Base-by-base conservation (phyloP, 345 rosid species). In the Populus euphratica region DNA sequence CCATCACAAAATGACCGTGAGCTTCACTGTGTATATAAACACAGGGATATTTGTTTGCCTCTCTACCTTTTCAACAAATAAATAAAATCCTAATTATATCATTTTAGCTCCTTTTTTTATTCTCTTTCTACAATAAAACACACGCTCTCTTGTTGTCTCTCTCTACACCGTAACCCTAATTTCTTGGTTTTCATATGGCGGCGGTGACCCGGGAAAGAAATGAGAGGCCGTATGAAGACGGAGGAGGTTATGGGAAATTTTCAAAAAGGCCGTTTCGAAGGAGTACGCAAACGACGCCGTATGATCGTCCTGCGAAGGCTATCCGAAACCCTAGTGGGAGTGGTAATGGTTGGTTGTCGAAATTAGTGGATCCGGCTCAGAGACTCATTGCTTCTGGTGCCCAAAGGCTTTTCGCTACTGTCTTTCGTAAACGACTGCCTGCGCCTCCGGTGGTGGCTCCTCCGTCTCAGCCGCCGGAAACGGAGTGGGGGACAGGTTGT, bases 301-400 rank as follows among this genome's bases (percentile, higher is more conserved):
- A 96, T 47, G 94, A 86, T 82, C 92, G 97, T 8, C 96, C 93
- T 16, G 74, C 86, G 23, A 77, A 87, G 62, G 80, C 89, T 6
- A 66, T 81, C 43, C 80, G 91, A 73, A 90, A 87, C 80, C 49
- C 91, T 59, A 72, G 81, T 77, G 72, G 77, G 61, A n/a, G 64
- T 25, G 75, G 64, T 8, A 81, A 86, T 76, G 91, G 96, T 6
- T 96, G 98, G 99, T 49, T 96, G 36, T 86, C 97, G 79, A 96
- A 88, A 86, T 66, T 96, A 76, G 90, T 96, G 81, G 95, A 93
- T 90, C 99, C 98, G 73, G 97, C 98, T 13, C 98, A 91, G 77
- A 76, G 90, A 75, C 89, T 96, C 68, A 87, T 96, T 73, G 69
- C 91, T 52, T 85, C 90, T n/a, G 78, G 96, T 70, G 99, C 99